Conservation (phyloP, 169 alveolate species). For the Cryptosporidium baileyi region DNA sequence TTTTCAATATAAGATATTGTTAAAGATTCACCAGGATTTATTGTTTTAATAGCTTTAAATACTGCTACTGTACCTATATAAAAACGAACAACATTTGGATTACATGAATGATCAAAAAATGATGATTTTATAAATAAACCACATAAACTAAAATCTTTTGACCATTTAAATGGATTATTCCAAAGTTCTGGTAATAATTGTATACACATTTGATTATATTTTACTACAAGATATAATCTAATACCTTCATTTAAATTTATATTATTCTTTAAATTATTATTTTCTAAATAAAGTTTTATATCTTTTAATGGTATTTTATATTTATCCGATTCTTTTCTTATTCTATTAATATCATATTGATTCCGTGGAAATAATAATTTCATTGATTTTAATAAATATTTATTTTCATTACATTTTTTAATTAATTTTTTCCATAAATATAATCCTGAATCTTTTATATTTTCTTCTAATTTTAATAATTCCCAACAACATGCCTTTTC, state of each 20-base stretch:
- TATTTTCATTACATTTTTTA: background rate
- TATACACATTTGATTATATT: slow-evolving; percentile 41
- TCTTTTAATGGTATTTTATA: background rate
- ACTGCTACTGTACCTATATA: slow-evolving; percentile 53
- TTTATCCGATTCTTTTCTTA: background rate
- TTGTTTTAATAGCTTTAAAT: slow-evolving; percentile 27
- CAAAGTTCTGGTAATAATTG: slow-evolving; percentile 37
- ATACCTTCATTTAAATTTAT: slow-evolving; percentile 15
- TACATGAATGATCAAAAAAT: slow-evolving; percentile 52
- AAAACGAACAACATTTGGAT: slow-evolving; percentile 44
- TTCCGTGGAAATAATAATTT: slow-evolving; percentile 25
- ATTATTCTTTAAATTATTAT: background rate
- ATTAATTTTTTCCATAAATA: slow-evolving; percentile 14
- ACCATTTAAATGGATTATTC: slow-evolving; percentile 52
- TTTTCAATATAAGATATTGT: slow-evolving; percentile 54
- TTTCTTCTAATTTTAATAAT: background rate
- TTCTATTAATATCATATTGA: slow-evolving; percentile 3
- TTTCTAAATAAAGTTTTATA: background rate
- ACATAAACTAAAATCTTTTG: background rate
- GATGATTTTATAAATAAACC: slow-evolving; percentile 26
- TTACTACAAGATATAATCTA: slow-evolving; percentile 44
- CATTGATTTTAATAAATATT: background rate
- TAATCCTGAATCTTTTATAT: background rate
- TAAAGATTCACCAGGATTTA: background rate
- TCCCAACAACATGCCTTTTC: slow-evolving; percentile 31